These are phyloP conservation scores for Beauveria rudraprayagi DNA, from an alignment of 2,329 filamentous ascomycete genomes.

Conservation along the genomic window DNA sequence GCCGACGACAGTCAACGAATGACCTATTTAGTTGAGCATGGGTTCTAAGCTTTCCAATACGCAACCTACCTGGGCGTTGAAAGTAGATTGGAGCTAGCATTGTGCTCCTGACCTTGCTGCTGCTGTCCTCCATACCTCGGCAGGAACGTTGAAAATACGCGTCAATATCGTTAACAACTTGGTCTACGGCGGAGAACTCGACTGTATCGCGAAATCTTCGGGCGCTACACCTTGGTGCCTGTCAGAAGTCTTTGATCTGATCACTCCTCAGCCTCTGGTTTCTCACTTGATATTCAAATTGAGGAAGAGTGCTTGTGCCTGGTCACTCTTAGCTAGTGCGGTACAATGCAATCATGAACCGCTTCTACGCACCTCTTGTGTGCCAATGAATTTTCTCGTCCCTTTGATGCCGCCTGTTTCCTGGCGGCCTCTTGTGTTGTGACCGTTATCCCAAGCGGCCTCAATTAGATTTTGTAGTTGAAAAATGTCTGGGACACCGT, in stretches of 20 bases:
- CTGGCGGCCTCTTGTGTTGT: conserved; percentile 62
- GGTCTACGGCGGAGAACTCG: conserved; percentile 28
- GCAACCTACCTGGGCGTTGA: conserved; percentile 60
- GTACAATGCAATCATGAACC: neutral
- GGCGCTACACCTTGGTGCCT: neutral
- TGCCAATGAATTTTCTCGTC: conserved; percentile 95
- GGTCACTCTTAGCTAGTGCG: neutral
- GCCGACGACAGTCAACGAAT: conserved; percentile 85
- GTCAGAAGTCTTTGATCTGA: neutral
- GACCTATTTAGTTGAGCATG: conserved; percentile 41
- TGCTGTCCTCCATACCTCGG: conserved; percentile 32
- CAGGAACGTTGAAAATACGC: conserved; percentile 52
- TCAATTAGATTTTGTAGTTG: conserved; percentile 83
- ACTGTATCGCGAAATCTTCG: neutral
- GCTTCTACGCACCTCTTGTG: conserved; percentile 58
- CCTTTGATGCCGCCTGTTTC: conserved; percentile 82
- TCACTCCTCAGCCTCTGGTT: neutral
- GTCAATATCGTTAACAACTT: conserved; percentile 61
- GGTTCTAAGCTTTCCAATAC: neutral
- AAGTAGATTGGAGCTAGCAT: conserved; percentile 78
- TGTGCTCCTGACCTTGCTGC: conserved; percentile 52
- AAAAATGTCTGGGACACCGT: conserved; percentile 65
- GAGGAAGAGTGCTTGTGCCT: conserved; percentile 1
- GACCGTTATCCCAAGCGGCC: conserved; percentile 75
- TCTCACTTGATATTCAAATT: conserved; percentile 1